Evolutionary conservation across 2,329 filamentous ascomycete genomes (phyloP).

Genomic region (Pseudocercospora fijiensis): DNA sequence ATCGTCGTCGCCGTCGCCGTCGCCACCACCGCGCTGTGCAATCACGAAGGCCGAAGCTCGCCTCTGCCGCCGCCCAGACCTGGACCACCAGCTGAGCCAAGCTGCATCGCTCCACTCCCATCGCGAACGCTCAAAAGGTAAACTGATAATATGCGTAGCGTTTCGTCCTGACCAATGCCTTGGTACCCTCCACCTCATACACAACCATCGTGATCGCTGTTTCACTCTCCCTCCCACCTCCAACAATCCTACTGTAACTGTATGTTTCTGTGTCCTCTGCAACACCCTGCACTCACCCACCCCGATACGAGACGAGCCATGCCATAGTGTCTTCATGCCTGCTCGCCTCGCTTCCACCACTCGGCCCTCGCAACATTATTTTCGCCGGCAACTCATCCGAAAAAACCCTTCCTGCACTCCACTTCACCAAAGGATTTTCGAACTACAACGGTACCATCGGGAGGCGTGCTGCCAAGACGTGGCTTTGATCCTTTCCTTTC

Average conservation of each 20-base stretch:
- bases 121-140: slow-evolving; percentile 7
- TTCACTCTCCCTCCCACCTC: not conserved
- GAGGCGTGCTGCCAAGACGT: slow-evolving; percentile 10
- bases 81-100: slow-evolving; percentile 12
- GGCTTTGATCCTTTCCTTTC: slow-evolving; percentile 7
- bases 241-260: not conserved
- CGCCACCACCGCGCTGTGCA: slow-evolving; percentile 1
- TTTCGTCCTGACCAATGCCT: slow-evolving; percentile 9
- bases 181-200: slow-evolving; percentile 10
- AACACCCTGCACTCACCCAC: not conserved
- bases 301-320: slow-evolving; percentile 2
- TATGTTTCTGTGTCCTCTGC: not conserved
- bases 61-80: slow-evolving; percentile 12
- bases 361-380: not conserved
- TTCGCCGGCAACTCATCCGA: slow-evolving; percentile 15
- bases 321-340: not conserved
- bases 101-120: not conserved
- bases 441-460: slow-evolving; percentile 19
- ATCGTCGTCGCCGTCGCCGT: no score
- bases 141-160: slow-evolving; percentile 7
- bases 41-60: slow-evolving; percentile 11
- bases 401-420: slow-evolving; percentile 17
- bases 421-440: slow-evolving; percentile 9
- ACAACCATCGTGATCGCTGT: not conserved
- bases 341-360: not conserved